Percentiles rank a stretch among this genome's conserved stretches.
These are phyloP conservation scores for Fusarium sp. DNA, from an alignment of 2,329 filamentous ascomycete species.

Conservation along the genomic window DNA sequence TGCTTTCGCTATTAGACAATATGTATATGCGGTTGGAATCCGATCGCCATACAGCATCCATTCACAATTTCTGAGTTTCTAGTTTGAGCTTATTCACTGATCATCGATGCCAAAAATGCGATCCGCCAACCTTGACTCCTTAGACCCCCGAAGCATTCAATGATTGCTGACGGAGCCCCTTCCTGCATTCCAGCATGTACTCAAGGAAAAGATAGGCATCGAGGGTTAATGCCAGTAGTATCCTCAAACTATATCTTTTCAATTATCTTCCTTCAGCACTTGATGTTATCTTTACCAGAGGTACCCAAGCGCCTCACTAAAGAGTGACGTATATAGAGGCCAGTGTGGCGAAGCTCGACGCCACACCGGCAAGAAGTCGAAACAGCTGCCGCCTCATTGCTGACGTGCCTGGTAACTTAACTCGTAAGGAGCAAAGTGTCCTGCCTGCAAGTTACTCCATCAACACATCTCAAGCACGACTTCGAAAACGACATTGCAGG, in stretches of 20 bases:
- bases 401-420: slow-evolving; percentile 43
- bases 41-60: not conserved
- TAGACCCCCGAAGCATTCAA: not conserved
- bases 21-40: not conserved
- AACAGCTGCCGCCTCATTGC: slow-evolving; percentile 44
- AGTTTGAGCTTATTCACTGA: not conserved
- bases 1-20: not conserved
- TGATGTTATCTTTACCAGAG: not conserved
- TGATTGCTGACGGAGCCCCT: not conserved
- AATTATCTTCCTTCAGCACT: not conserved
- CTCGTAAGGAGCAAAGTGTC: slow-evolving; percentile 43
- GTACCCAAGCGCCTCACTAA: not conserved
- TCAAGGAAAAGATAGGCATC: not conserved
- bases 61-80: not conserved
- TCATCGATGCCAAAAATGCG: not conserved
- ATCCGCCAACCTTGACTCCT: not conserved
- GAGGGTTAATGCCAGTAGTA: not conserved
- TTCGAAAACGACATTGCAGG: slow-evolving; percentile 13
- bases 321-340: slow-evolving; percentile 9
- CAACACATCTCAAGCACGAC: slow-evolving; percentile 19
- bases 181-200: not conserved
- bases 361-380: slow-evolving; percentile 38
- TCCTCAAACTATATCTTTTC: not conserved
- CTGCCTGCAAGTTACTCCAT: slow-evolving; percentile 34
- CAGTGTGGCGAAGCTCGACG: slow-evolving; percentile 40